Conservation (phyloP, 106 monocot genomes). For the Amphibolis antarctica region DNA sequence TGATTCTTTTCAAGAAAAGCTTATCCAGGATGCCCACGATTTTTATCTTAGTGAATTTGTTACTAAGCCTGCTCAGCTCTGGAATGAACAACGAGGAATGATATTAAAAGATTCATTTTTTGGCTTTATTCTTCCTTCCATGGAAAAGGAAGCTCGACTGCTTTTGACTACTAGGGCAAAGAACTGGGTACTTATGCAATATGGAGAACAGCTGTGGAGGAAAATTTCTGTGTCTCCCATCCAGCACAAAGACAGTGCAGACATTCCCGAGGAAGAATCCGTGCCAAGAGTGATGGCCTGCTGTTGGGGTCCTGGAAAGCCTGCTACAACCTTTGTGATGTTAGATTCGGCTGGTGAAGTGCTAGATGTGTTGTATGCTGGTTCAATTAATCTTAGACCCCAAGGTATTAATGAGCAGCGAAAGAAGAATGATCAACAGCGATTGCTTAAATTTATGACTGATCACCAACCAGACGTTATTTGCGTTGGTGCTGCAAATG, state of each 20-base stretch:
- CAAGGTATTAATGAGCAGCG: slow-evolving; percentile 73
- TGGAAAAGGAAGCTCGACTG: slow-evolving; percentile 88
- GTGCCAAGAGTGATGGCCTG: slow-evolving; percentile 70
- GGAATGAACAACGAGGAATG: slow-evolving; percentile 82
- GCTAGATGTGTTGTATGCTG: slow-evolving; percentile 84
- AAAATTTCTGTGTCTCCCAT: slow-evolving; percentile 88
- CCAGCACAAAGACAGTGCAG: slow-evolving; percentile 34
- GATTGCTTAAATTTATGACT: slow-evolving; percentile 70
- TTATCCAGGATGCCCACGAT: slow-evolving; percentile 56
- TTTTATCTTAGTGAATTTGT: slow-evolving; percentile 74
- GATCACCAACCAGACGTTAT: slow-evolving; percentile 87
- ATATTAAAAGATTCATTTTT: slow-evolving; percentile 73
- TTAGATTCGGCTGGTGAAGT: slow-evolving; percentile 90
- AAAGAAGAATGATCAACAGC: slow-evolving; percentile 81
- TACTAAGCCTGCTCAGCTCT: slow-evolving; percentile 67
- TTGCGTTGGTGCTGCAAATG: slow-evolving; percentile 76
- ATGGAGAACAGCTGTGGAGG: slow-evolving; percentile 74
- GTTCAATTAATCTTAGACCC: slow-evolving; percentile 63
- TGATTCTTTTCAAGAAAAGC: slow-evolving; percentile 37
- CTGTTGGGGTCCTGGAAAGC: slow-evolving; percentile 94
- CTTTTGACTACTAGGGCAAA: slow-evolving; percentile 63
- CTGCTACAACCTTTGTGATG: slow-evolving; percentile 93
- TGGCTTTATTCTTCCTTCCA: slow-evolving; percentile 65
- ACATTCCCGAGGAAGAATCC: slow-evolving; percentile 48
- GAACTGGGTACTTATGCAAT: slow-evolving; percentile 70